Evolutionary conservation across 2,329 filamentous ascomycete genomes (phyloP).

Genomic region (Cadophora gregata): DNA sequence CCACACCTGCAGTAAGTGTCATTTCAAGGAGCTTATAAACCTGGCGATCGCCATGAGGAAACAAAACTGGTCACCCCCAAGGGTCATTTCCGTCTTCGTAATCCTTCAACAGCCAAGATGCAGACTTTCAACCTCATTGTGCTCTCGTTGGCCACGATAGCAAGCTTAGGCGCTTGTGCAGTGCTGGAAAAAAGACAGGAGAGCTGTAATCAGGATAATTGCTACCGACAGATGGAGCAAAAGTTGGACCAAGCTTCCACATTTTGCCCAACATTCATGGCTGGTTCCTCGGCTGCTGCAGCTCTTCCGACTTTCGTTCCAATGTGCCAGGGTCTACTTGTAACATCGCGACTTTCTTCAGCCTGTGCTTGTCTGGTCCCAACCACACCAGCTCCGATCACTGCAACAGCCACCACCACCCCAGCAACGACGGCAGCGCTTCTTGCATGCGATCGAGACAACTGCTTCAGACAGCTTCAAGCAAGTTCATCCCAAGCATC

Average conservation of each 20-base stretch:
- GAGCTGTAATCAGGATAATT: neutral
- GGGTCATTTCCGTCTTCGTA: conserved; percentile 1
- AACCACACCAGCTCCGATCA: neutral
- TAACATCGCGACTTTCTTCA: neutral
- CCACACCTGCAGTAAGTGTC: neutral
- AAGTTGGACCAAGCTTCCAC: neutral
- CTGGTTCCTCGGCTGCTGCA: neutral
- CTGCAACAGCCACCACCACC: neutral
- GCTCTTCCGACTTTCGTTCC: neutral
- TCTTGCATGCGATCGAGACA: neutral
- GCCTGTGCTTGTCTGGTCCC: neutral
- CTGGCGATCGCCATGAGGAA: conserved; percentile 1
- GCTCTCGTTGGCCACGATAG: conserved; percentile 1
- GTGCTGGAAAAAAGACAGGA: neutral
- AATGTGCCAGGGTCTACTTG: neutral
- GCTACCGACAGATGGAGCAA: neutral
- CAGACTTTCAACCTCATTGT: conserved; percentile 9
- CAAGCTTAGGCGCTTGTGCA: neutral
- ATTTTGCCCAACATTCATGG: neutral
- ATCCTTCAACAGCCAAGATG: conserved; percentile 16
- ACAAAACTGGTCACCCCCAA: neutral
- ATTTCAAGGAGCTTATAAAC: neutral
- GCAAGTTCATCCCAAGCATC: neutral
- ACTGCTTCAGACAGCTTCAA: neutral
- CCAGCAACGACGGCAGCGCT: neutral